A percentile compares a stretch with the other conserved stretches of the same genome.
These are phyloP conservation scores for Lecanosticta acicola DNA, from an alignment of 2,329 filamentous ascomycete species.

Conservation along the genomic window DNA sequence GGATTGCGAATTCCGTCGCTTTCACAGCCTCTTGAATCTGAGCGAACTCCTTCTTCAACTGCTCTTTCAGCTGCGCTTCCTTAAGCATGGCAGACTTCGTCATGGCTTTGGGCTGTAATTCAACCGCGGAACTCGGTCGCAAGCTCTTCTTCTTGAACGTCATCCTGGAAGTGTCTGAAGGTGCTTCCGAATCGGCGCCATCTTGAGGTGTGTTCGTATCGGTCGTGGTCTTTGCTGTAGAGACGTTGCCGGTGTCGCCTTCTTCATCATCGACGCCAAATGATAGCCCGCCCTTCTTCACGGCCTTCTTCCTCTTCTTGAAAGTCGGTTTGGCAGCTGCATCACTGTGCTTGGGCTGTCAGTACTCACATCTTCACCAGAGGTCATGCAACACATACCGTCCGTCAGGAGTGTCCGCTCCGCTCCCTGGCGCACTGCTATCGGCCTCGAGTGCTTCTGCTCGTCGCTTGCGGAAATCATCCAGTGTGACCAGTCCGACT, in stretches of 20 bases:
- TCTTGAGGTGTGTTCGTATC: not conserved
- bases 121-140: conserved; percentile 57
- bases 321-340: conserved; percentile 41
- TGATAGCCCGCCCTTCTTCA: conserved; percentile 57
- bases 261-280: conserved; percentile 67
- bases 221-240: conserved; percentile 1
- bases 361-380: no score
- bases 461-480: conserved; percentile 92
- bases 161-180: conserved; percentile 5
- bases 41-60: conserved; percentile 73
- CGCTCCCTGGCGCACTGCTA: conserved; percentile 48
- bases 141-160: conserved; percentile 43
- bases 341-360: conserved; percentile 54
- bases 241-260: conserved; percentile 32
- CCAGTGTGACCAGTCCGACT: conserved; percentile 83
- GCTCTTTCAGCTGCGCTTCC: conserved; percentile 72
- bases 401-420: conserved; percentile 51
- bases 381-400: no score
- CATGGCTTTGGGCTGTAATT: conserved; percentile 64
- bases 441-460: conserved; percentile 83
- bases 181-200: conserved; percentile 16
- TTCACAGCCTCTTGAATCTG: conserved; percentile 80
- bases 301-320: conserved; percentile 53
- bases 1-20: conserved; percentile 79
- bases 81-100: conserved; percentile 71